These are phyloP conservation scores for Dothiorella sarmentorum DNA, from an alignment of 2,329 filamentous ascomycete species.

Conservation along the genomic window DNA sequence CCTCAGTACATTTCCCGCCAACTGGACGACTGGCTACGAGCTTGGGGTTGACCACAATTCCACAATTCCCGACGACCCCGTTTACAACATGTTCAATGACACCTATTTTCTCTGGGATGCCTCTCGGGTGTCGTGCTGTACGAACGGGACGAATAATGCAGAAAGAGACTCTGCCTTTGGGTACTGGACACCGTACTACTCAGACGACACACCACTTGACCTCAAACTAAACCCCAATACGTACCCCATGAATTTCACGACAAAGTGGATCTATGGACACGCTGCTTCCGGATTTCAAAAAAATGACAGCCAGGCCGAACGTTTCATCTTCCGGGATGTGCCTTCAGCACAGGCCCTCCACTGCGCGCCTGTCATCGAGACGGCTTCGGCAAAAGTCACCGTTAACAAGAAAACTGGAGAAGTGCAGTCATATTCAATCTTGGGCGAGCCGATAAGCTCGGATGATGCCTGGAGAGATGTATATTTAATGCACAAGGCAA, in stretches of 20 bases:
- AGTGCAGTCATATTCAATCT: slow-evolving; percentile 19
- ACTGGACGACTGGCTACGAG: not conserved
- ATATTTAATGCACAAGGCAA: not conserved
- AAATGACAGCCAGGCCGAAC: not conserved
- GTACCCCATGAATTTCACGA: not conserved
- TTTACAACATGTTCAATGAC: too few species aligned
- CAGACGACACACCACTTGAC: too few species aligned
- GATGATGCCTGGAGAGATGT: slow-evolving; percentile 21
- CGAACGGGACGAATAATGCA: too few species aligned
- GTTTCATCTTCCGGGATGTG: not conserved
- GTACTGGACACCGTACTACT: slow-evolving; percentile 17
- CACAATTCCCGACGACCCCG: too few species aligned
- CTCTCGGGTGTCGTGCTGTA: too few species aligned
- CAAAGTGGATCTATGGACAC: not conserved
- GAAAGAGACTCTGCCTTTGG: too few species aligned
- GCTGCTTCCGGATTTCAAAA: not conserved
- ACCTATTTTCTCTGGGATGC: too few species aligned
- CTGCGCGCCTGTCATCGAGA: slow-evolving; percentile 22
- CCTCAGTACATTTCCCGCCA: slow-evolving; percentile 17
- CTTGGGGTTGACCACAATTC: not conserved
- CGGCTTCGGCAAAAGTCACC: slow-evolving; percentile 19
- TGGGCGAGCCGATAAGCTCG: not conserved
- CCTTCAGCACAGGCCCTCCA: slow-evolving; percentile 22
- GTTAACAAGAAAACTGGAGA: slow-evolving; percentile 13
- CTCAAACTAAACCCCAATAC: not conserved